Evolutionary conservation across 78 protist species (phyloP).

Genomic region (Dictyostelium purpureum): DNA sequence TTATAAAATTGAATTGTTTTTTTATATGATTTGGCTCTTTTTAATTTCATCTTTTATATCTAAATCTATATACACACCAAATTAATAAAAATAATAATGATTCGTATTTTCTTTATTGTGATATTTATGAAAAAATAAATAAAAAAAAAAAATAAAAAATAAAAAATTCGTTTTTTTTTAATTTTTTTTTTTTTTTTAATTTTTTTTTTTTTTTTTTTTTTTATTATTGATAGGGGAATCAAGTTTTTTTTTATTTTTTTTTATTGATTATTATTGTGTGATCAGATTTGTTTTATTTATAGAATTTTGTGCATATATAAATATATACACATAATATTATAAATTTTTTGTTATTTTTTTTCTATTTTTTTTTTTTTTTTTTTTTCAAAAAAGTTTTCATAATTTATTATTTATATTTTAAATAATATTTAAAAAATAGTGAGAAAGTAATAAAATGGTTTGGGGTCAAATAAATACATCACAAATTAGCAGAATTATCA

Average conservation of each 20-base stretch:
- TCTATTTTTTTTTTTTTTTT: not conserved
- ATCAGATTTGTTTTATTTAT: too few relatives aligned
- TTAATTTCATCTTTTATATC: conserved; percentile 24
- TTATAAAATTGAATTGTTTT: conserved; percentile 38
- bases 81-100: too few relatives aligned
- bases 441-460: not conserved
- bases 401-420: not conserved
- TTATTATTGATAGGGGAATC: not conserved
- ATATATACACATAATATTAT: too few relatives aligned
- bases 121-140: too few relatives aligned
- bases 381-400: not conserved
- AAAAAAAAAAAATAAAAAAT: too few relatives aligned
- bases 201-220: not conserved
- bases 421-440: not conserved
- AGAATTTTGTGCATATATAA: too few relatives aligned
- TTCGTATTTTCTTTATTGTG: not conserved
- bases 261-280: not conserved
- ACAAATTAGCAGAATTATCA: not conserved
- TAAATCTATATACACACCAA: too few relatives aligned
- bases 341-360: not conserved
- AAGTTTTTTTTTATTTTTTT: not conserved
- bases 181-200: not conserved
- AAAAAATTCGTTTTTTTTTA: not conserved
- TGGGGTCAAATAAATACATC: conserved; percentile 19
- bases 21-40: conserved; percentile 37